Conservation (phyloP, 1,139 yeast genomes). For the Geotrichum klebahnii region DNA sequence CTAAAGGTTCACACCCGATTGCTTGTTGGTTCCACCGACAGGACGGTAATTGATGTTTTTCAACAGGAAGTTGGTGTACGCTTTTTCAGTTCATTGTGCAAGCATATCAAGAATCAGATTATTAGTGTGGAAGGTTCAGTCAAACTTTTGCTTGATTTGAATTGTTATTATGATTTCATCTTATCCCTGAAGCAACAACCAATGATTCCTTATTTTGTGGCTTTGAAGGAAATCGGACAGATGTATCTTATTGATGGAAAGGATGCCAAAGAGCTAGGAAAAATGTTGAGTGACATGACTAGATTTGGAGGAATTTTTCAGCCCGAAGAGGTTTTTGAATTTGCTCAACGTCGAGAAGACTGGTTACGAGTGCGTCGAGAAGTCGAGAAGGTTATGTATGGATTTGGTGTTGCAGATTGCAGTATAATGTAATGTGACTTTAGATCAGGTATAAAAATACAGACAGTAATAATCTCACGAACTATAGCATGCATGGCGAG, state of each 20-base stretch:
- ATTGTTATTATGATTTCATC: constrained; percentile 70
- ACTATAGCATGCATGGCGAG: too few relatives aligned
- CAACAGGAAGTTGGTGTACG: constrained; percentile 92
- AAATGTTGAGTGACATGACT: constrained; percentile 74
- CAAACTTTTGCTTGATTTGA: constrained; percentile 54
- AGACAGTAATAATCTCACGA: too few relatives aligned
- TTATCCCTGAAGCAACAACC: constrained; percentile 60
- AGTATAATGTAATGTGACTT: constrained; percentile 51
- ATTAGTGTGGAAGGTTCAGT: constrained; percentile 78
- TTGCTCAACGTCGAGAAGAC: constrained; percentile 82
- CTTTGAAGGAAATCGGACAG: constrained; percentile 80
- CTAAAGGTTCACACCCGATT: constrained; percentile 71
- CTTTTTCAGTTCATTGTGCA: constrained; percentile 71
- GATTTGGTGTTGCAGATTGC: constrained; percentile 56
- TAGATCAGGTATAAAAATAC: too few relatives aligned
- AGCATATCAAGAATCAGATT: constrained; percentile 58
- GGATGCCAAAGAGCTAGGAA: constrained; percentile 80
- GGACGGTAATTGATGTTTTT: constrained; percentile 82
- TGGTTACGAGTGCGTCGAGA: constrained; percentile 73
- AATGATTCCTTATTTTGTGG: constrained; percentile 70
- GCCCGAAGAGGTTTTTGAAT: constrained; percentile 90
- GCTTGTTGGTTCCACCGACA: constrained; percentile 80
- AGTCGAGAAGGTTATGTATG: constrained; percentile 94
- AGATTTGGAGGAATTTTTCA: constrained; percentile 85
- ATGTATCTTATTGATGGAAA: constrained; percentile 70